Evolutionary conservation across 2,329 filamentous ascomycete genomes (phyloP), one percentile per base, ranked within the genome.

Genomic region (Bipolaris zeicola): DNA sequence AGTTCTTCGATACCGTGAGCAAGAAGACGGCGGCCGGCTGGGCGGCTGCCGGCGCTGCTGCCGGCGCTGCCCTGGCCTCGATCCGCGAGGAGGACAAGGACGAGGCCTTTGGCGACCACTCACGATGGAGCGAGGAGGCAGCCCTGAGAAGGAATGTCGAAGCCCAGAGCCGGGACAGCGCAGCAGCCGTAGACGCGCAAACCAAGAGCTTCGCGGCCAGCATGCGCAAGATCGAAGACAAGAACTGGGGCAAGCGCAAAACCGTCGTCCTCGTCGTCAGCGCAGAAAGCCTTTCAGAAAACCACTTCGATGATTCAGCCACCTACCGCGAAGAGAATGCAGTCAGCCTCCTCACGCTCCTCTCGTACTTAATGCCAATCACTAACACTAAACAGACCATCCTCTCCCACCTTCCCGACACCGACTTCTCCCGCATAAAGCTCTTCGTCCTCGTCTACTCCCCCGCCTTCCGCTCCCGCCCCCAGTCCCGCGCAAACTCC

Each of bases 371-470:
- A n/a, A 16, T 4, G 3, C 46, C 58, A 77, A 63, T 73, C 49
- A 50, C 43, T 77, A 63, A 74, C 55, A 48, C 36, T 50, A 5
- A 33, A 6, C 57, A 82, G 80, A 82, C 80, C 26, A 90, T 98
- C 64, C 83, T 98, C 54, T 96, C 93, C 41, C 90, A 96, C 74
- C 90, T 98, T 47, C 91, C 92, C 36, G 85, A 88, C 61, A 87
- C 89, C 63, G 87, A 96, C 74, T 85, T 89, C 61, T 85, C 87
- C 44, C 86, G 82, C 60, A 86, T 89, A 63, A 90, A 91, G 71
- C 82, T 97, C 22, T 96, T 96, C 69, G 84, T 98, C 55, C 83
- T 98, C 63, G 94, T 98, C 71, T 96, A 96, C 76, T 87, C 91
- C 2, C 94, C 94, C 1, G 83, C 85, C 49, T 79, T 96, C 51